These are phyloP conservation scores for Lenwebbia sp. DNA, from an alignment of 345 rosid species.

Conservation along the genomic window DNA sequence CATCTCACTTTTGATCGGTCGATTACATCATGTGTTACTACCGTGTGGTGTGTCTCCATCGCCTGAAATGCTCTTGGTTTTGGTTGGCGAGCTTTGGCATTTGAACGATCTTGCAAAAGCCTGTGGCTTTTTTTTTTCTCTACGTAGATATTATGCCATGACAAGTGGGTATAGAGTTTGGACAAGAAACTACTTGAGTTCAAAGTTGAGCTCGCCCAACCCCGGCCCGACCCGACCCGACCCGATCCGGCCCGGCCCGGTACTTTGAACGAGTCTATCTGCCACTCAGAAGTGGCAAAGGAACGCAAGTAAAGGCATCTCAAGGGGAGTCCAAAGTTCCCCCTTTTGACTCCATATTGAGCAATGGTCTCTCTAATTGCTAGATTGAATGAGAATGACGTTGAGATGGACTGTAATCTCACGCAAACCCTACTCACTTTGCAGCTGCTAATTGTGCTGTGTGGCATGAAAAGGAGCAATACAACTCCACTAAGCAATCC, in stretches of 20 bases:
- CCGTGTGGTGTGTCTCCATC: rapidly evolving
- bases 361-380: not conserved
- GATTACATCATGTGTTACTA: rapidly evolving
- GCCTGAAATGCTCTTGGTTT: not conserved
- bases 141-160: not conserved
- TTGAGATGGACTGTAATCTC: not conserved
- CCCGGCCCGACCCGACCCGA: not conserved
- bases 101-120: rapidly evolving
- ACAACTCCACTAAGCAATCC: not conserved
- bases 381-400: not conserved
- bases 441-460: not conserved
- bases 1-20: not conserved
- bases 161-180: not conserved
- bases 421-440: not conserved
- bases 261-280: not conserved
- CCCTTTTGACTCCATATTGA: not conserved
- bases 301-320: not conserved
- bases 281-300: not conserved
- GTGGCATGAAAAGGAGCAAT: not conserved
- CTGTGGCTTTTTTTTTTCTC: not conserved
- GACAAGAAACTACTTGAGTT: not conserved
- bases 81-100: not conserved
- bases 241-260: not conserved
- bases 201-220: not conserved
- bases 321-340: not conserved